Base-by-base conservation (phyloP, 352 stramenopile species). In the Thalassiosira exigua region DNA sequence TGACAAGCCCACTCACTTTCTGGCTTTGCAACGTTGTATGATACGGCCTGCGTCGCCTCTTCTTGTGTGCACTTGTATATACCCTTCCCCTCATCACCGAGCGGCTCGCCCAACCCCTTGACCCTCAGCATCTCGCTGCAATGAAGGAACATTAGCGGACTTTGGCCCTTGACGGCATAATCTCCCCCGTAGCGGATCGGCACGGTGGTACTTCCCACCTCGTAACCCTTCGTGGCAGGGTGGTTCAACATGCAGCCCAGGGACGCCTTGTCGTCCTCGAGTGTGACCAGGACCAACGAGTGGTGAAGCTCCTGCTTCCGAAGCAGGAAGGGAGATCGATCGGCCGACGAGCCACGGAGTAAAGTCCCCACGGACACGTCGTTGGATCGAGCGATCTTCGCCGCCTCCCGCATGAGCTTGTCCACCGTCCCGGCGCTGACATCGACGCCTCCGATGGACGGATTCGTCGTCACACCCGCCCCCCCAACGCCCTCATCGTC, bases 241-340 rank as follows among this genome's bases (percentile, higher is more conserved):
- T 82, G 50, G 62, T 89, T 89, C 2, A 91, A 52, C 3, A 86
- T 54, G 3, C 79, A 46, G 14, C 77, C 79, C 19, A 91, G 42
- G 21, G 76, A 79, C 46, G 66, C 17, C 26, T 83, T 56, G 5
- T 79, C 58, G 52, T 75, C 58, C 14, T 87, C 79, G 62, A 79
- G 64, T 3, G 87, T 51, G 14, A 91, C 1, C 33, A 88, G 64
- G 22, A 89, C 48, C 17, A 69, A 74, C 24, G 69, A 80, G 66
- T 91, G 87, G 65, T 89, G 81, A 66, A 88, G 66, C 26, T 83
- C 68, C 60, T 90, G 84, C 17, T 77, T 51, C 32, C 58, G 39
- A 0, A 88, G 58, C 5, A 90, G 29, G 44, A 81, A 85, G 53
- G 75, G 68, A 17, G 44, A 69, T 26, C 53, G 24, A 41, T 62